phyloP scores from a whole-genome alignment of 2,329 filamentous ascomycete genomes.

The Aureobasidium sp. region DNA sequence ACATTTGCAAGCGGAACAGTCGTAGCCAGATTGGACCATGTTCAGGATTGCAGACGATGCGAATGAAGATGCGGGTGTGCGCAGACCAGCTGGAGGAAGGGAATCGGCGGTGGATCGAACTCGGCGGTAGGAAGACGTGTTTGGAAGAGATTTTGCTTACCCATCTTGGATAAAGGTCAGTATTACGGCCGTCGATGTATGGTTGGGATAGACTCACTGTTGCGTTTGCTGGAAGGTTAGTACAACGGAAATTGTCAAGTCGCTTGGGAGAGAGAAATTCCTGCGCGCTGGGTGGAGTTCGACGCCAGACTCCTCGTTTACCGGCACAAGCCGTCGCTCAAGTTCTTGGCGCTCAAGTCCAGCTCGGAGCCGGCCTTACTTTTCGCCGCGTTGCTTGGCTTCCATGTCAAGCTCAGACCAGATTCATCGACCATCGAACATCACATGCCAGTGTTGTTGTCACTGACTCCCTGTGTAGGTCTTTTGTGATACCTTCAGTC shows the following conservation, averaged over 20 bases:
- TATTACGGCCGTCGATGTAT: neutral
- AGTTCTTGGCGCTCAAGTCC: neutral
- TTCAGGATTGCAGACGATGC: slow-evolving; percentile 7
- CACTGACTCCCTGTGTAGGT: slow-evolving; percentile 3
- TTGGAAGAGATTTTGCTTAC: slow-evolving; percentile 12
- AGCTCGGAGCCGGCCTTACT: neutral
- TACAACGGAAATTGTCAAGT: slow-evolving; percentile 14
- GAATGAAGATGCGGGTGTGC: slow-evolving; percentile 1
- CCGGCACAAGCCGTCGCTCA: neutral
- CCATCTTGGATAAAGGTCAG: slow-evolving; percentile 16
- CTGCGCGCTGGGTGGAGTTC: slow-evolving; percentile 3
- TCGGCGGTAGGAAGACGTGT: slow-evolving; percentile 6
- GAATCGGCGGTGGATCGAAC: slow-evolving; percentile 1
- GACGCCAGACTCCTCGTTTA: slow-evolving; percentile 3
- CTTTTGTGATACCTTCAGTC: neutral
- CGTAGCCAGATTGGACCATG: slow-evolving; percentile 4
- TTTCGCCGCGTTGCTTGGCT: neutral
- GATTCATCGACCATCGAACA: neutral
- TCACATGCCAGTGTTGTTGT: slow-evolving; percentile 5
- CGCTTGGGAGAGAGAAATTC: slow-evolving; percentile 11
- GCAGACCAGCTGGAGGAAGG: neutral
- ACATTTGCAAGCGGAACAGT: slow-evolving; percentile 2
- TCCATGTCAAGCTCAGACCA: neutral
- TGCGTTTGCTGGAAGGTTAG: slow-evolving; percentile 17
- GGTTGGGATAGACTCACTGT: slow-evolving; percentile 7